phyloP scores from a whole-genome alignment of 352 stramenopile genomes.

The Phytophthora quininea region DNA sequence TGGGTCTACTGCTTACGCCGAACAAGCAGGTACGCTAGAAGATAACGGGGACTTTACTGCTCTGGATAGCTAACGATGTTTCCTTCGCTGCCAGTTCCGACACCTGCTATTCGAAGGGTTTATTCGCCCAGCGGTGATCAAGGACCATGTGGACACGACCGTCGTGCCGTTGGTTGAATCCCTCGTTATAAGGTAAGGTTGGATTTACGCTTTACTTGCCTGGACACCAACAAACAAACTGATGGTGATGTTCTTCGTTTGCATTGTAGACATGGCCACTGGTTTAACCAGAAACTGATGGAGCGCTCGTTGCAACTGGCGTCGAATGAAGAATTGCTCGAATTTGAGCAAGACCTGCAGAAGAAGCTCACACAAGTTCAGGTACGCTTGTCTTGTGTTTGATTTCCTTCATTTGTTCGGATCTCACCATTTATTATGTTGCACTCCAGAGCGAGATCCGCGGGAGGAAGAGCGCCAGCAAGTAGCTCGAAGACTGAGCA shows the following conservation, averaged over 20 bases:
- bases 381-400: neutral
- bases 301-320: constrained; percentile 51
- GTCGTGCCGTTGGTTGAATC: constrained; percentile 61
- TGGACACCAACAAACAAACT: neutral
- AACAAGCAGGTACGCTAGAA: constrained; percentile 52
- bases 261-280: constrained; percentile 57
- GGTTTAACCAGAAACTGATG: constrained; percentile 68
- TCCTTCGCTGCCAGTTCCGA: constrained; percentile 38
- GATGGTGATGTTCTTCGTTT: neutral
- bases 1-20: constrained; percentile 62
- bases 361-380: neutral
- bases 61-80: neutral
- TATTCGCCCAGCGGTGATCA: constrained; percentile 58
- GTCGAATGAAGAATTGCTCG: neutral
- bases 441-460: neutral
- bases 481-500: neutral
- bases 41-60: neutral
- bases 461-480: neutral
- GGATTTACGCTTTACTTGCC: no score
- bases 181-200: constrained; percentile 54
- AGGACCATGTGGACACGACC: constrained; percentile 46
- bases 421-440: neutral
- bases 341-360: neutral
- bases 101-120: constrained; percentile 74
- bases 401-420: no score